A percentile compares a stretch with the other conserved stretches of the same genome.
Conservation (phyloP, 495 filamentous ascomycete genomes). For the Aspergillus wentii region DNA sequence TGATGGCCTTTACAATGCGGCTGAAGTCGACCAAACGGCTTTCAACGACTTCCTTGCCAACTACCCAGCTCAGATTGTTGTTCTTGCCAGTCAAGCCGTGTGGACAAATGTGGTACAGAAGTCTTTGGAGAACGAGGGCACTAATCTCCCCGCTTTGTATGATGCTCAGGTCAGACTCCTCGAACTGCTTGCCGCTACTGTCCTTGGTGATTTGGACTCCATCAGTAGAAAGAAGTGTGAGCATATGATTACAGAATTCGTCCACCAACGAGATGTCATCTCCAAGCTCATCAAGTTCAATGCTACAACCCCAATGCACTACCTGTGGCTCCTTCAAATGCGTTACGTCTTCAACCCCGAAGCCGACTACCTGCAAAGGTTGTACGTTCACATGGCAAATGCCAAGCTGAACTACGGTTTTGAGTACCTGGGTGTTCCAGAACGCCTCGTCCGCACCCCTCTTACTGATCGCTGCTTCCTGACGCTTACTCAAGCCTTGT, state of each 20-base stretch:
- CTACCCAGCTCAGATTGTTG: slow-evolving; percentile 92
- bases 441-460: slow-evolving; percentile 91
- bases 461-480: slow-evolving; percentile 97
- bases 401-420: slow-evolving; percentile 93
- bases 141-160: slow-evolving; percentile 59
- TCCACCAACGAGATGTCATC: slow-evolving; percentile 91
- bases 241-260: slow-evolving; percentile 97
- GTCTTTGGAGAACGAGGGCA: slow-evolving; percentile 64
- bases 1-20: slow-evolving; percentile 60
- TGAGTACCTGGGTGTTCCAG: slow-evolving; percentile 93
- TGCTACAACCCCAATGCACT: slow-evolving; percentile 75
- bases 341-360: slow-evolving; percentile 84
- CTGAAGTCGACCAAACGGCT: slow-evolving; percentile 57
- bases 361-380: slow-evolving; percentile 73
- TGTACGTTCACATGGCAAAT: slow-evolving; percentile 95
- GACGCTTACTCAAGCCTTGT: slow-evolving; percentile 91
- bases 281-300: slow-evolving; percentile 71
- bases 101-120: slow-evolving; percentile 85
- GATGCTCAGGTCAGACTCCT: slow-evolving; percentile 77
- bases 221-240: slow-evolving; percentile 94
- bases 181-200: slow-evolving; percentile 74
- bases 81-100: slow-evolving; percentile 89
- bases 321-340: slow-evolving; percentile 96
- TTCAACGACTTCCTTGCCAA: slow-evolving; percentile 72
- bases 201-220: slow-evolving; percentile 84